phyloP scores from a whole-genome alignment of 1,284 basidiomycete genomes.

The Bjerkandera adusta region DNA sequence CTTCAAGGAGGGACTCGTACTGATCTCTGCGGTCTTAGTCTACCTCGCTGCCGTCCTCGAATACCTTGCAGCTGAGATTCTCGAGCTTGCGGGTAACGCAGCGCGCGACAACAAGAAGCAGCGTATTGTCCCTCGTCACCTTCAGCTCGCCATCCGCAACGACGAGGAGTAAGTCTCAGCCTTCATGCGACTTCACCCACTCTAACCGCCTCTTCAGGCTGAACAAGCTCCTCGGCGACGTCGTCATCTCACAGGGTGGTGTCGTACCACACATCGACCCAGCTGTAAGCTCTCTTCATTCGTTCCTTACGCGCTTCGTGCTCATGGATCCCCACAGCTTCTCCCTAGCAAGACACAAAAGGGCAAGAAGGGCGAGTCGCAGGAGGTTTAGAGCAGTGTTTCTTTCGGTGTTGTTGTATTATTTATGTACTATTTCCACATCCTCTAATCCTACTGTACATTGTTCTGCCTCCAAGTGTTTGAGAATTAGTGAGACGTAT shows the following conservation, averaged over 20 bases:
- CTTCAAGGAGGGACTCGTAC: no score
- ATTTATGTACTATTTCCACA: slow-evolving; percentile 29
- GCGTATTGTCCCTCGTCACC: slow-evolving; percentile 85
- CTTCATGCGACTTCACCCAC: neutral
- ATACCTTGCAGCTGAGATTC: slow-evolving; percentile 86
- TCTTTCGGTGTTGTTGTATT: slow-evolving; percentile 21
- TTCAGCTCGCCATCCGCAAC: slow-evolving; percentile 87
- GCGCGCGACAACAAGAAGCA: slow-evolving; percentile 82
- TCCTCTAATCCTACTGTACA: slow-evolving; percentile 20
- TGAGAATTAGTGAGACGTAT: no score
- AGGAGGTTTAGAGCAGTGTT: slow-evolving; percentile 35
- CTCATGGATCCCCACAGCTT: slow-evolving; percentile 38
- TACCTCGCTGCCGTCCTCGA: slow-evolving; percentile 85
- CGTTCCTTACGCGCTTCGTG: neutral
- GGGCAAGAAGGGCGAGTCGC: slow-evolving; percentile 37
- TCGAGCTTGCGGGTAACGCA: slow-evolving; percentile 85
- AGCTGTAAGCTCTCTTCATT: slow-evolving; percentile 29
- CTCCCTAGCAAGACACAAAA: slow-evolving; percentile 49
- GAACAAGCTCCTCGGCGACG: slow-evolving; percentile 73
- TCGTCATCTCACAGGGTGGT: slow-evolving; percentile 88
- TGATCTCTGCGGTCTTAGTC: slow-evolving; percentile 40
- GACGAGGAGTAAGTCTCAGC: slow-evolving; percentile 63
- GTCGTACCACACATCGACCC: slow-evolving; percentile 66
- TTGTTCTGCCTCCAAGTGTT: no score
- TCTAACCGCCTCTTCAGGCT: slow-evolving; percentile 33